Conservation (phyloP, 2,329 filamentous ascomycete genomes). For the Anisogramma anomala region DNA sequence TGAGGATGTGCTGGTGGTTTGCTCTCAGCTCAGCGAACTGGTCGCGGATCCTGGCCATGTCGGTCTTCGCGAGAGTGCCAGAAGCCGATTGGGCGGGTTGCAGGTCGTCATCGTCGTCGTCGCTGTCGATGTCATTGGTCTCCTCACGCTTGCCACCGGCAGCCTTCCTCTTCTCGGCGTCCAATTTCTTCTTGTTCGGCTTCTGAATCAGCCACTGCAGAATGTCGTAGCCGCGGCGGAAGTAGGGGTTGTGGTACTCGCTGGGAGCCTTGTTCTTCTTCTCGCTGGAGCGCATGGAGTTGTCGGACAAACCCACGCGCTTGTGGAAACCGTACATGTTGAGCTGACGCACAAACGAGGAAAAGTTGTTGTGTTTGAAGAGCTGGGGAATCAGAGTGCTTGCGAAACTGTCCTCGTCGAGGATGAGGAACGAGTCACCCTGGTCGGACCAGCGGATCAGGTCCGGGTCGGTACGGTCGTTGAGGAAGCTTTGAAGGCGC, state of each 20-base stretch:
- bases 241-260: conserved; percentile 96
- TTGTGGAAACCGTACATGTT: conserved; percentile 99
- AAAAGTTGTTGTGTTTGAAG: conserved; percentile 99
- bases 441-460: conserved; percentile 95
- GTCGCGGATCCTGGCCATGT: conserved; percentile 64
- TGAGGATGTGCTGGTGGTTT: conserved; percentile 77
- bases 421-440: conserved; percentile 89
- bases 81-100: conserved; percentile 29
- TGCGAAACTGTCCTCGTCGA: conserved; percentile 97
- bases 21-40: conserved; percentile 74
- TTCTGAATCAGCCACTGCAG: conserved; percentile 95
- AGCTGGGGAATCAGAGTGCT: conserved; percentile 94
- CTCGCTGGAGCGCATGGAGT: conserved; percentile 95
- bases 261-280: conserved; percentile 95
- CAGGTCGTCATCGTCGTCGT: conserved; percentile 39
- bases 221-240: conserved; percentile 84
- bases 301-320: conserved; percentile 82
- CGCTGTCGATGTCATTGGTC: conserved; percentile 50
- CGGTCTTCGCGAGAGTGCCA: conserved; percentile 47
- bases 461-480: conserved; percentile 85
- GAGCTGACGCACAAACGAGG: conserved; percentile 86
- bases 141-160: conserved; percentile 27
- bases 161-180: conserved; percentile 32
- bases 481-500: conserved; percentile 59
- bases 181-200: conserved; percentile 61